These are phyloP conservation scores for Silene latifolia DNA, from an alignment of 148 eudicot species.

Conservation along the genomic window DNA sequence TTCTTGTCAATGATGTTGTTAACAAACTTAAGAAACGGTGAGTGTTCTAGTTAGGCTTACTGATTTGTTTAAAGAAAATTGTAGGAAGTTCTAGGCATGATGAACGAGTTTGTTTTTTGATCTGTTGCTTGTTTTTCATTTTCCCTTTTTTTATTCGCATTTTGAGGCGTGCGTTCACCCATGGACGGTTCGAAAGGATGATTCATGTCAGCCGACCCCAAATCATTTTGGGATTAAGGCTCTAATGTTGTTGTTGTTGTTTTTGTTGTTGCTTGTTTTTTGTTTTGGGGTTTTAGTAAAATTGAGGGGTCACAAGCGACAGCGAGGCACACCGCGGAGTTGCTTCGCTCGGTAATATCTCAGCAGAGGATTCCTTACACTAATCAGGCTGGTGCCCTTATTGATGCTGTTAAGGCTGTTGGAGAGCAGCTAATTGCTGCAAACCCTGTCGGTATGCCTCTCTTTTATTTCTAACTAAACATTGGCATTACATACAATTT, in stretches of 20 bases:
- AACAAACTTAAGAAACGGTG: conserved; percentile 79
- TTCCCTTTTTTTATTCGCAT: too few relatives aligned
- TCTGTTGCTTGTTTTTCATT: background rate
- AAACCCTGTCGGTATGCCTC: conserved; percentile 75
- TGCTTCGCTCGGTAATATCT: conserved; percentile 86
- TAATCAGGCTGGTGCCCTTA: conserved; percentile 73
- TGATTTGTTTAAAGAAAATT: background rate
- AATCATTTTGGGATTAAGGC: too few relatives aligned
- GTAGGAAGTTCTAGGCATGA: background rate
- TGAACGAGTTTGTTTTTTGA: background rate
- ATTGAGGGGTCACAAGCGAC: conserved; percentile 89
- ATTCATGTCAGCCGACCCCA: too few relatives aligned
- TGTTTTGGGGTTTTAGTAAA: conserved; percentile 71
- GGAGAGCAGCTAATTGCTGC: conserved; percentile 85
- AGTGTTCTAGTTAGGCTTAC: background rate
- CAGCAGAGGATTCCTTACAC: conserved; percentile 75
- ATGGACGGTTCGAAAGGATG: too few relatives aligned
- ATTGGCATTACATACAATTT: background rate
- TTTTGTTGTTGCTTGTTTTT: too few relatives aligned
- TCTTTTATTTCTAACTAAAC: background rate
- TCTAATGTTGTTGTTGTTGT: too few relatives aligned
- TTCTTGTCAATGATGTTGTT: conserved; percentile 75
- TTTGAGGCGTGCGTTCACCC: too few relatives aligned
- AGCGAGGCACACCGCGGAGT: conserved; percentile 82
- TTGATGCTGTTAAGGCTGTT: conserved; percentile 66